These are phyloP conservation scores for Phytopythium kandeliae DNA, from an alignment of 352 stramenopile genomes.

Conservation along the genomic window DNA sequence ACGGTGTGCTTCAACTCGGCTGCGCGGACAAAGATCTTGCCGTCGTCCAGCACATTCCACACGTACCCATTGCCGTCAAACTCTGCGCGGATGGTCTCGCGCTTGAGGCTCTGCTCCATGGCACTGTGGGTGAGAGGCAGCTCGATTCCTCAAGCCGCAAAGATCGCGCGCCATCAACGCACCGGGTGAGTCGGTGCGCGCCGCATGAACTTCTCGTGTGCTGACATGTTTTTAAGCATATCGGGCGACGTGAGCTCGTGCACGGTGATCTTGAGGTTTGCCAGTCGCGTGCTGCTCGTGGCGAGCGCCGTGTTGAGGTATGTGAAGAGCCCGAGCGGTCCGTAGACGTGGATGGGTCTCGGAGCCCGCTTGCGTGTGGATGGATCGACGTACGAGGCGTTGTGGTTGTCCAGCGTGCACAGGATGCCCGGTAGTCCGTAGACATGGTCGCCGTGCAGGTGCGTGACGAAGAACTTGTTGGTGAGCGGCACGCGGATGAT, in stretches of 20 bases:
- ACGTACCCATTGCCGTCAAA: conserved; percentile 49
- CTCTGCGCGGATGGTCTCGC: conserved; percentile 47
- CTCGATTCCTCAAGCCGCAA: background rate
- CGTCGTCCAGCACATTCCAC: conserved; percentile 75
- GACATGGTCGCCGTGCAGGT: conserved; percentile 84
- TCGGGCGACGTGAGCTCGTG: conserved; percentile 64
- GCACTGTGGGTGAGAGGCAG: no score
- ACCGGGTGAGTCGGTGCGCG: conserved; percentile 56
- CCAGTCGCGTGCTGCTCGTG: conserved; percentile 57
- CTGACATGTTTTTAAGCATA: conserved; percentile 36
- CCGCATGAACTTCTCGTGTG: conserved; percentile 58
- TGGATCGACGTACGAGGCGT: conserved; percentile 48
- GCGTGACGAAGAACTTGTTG: conserved; percentile 83
- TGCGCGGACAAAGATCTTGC: conserved; percentile 52
- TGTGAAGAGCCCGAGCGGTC: conserved; percentile 64
- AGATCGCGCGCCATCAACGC: no score
- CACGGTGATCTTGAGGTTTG: conserved; percentile 65
- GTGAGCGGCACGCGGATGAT: conserved; percentile 62
- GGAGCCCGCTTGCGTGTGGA: conserved; percentile 38
- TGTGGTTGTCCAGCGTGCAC: conserved; percentile 82
- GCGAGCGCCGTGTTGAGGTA: conserved; percentile 73
- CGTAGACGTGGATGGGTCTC: conserved; percentile 68
- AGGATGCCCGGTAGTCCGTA: conserved; percentile 79
- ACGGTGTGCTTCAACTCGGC: conserved; percentile 72
- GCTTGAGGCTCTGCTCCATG: conserved; percentile 30